A percentile compares a stretch with the other conserved stretches of the same genome.
These are phyloP conservation scores for Erodium trifolium DNA, from an alignment of 441 rosid genomes.

Conservation along the genomic window DNA sequence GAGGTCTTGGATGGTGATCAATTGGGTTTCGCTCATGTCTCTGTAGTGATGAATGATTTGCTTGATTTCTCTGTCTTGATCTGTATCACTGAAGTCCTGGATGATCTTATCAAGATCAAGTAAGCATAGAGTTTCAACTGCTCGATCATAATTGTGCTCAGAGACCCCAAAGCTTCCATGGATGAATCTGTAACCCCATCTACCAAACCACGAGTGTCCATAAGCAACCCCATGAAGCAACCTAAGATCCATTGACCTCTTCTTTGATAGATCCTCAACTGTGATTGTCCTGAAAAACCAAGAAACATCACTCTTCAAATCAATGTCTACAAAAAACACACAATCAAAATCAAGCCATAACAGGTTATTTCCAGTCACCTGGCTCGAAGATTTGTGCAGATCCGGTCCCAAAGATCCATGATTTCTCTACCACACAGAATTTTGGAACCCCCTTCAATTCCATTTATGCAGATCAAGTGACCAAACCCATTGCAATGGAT, in stretches of 20 bases:
- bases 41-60: constrained; percentile 43
- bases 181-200: constrained; percentile 73
- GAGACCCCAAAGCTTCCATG: constrained; percentile 76
- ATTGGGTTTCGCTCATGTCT: constrained; percentile 49
- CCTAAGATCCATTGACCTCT: constrained; percentile 59
- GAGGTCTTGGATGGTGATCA: constrained; percentile 59
- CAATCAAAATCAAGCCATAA: constrained; percentile 5
- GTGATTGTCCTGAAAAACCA: constrained; percentile 46
- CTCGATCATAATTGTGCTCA: constrained; percentile 43
- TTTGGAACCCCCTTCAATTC: constrained; percentile 73
- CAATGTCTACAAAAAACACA: background rate
- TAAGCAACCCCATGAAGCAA: constrained; percentile 71
- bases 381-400: constrained; percentile 48
- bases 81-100: constrained; percentile 33
- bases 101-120: constrained; percentile 44
- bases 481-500: constrained; percentile 83
- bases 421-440: constrained; percentile 62
- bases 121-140: constrained; percentile 57
- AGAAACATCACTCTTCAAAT: constrained; percentile 8
- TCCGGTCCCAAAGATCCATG: constrained; percentile 79
- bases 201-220: constrained; percentile 83
- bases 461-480: constrained; percentile 69
- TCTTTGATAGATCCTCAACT: constrained; percentile 65
- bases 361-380: constrained; percentile 28
- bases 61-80: constrained; percentile 28